Evolutionary conservation across 257 asterid species (phyloP).

Genomic region (Nicotiana obtusifolia): DNA sequence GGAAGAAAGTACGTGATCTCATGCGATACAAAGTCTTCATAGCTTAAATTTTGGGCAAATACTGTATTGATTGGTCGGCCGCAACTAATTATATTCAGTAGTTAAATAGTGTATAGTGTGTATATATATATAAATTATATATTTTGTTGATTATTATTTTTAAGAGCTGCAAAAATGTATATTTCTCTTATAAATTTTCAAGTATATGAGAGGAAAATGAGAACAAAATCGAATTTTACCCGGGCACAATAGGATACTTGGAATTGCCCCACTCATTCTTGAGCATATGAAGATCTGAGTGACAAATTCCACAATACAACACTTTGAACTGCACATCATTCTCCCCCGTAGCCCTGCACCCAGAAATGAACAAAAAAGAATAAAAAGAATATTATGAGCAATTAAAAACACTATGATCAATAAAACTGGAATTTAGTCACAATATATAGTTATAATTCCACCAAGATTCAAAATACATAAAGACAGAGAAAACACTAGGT

Average conservation of each 20-base stretch:
- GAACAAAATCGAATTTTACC: constrained; percentile 12
- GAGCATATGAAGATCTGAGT: constrained; percentile 38
- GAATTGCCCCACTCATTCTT: constrained; percentile 37
- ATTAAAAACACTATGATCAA: neutral
- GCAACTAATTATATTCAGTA: too few species aligned
- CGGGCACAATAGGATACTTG: constrained; percentile 37
- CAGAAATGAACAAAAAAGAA: neutral
- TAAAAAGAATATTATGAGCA: neutral
- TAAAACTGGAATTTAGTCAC: neutral
- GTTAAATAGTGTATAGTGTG: too few species aligned
- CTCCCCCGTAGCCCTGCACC: constrained; percentile 29
- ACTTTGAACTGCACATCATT: constrained; percentile 36
- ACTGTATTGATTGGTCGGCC: too few species aligned
- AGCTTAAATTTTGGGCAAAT: too few species aligned
- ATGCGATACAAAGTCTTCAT: too few species aligned
- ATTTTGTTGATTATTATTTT: neutral
- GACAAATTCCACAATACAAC: constrained; percentile 41
- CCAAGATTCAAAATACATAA: neutral
- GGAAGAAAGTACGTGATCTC: too few species aligned
- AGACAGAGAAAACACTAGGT: neutral
- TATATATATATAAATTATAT: neutral
- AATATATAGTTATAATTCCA: neutral
- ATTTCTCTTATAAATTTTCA: neutral
- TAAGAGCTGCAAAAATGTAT: too few species aligned
- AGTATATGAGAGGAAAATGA: neutral